These are phyloP conservation scores for Speleostelium caveatum DNA, from an alignment of 78 protist genomes.

Conservation along the genomic window DNA sequence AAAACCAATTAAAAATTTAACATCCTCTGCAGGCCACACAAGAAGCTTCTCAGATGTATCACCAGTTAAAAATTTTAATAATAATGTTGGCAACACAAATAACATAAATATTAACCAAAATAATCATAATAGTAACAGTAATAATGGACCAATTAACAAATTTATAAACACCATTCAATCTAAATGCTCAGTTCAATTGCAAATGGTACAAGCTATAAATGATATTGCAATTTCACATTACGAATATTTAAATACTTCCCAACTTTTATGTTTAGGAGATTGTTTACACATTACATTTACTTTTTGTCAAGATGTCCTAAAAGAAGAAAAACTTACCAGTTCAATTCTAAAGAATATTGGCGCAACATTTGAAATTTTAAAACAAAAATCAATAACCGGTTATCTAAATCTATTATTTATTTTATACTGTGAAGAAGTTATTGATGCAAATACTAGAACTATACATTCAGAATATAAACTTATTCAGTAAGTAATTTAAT, in stretches of 20 bases:
- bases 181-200: constrained; percentile 68
- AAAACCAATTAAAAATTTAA: too few relatives aligned
- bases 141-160: constrained; percentile 5
- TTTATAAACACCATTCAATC: constrained; percentile 34
- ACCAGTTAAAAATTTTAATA: neutral
- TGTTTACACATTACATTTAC: constrained; percentile 52
- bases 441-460: constrained; percentile 56
- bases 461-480: constrained; percentile 45
- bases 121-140: neutral
- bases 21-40: neutral
- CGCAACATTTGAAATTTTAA: constrained; percentile 35
- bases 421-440: constrained; percentile 36
- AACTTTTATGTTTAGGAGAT: constrained; percentile 58
- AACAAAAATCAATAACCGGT: constrained; percentile 57
- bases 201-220: constrained; percentile 79
- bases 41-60: neutral
- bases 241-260: constrained; percentile 66
- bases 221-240: constrained; percentile 83
- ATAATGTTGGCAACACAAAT: too few relatives aligned
- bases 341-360: constrained; percentile 5
- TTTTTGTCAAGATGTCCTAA: constrained; percentile 23
- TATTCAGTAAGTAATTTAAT: constrained; percentile 7
- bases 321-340: constrained; percentile 5
- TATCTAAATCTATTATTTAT: constrained; percentile 62
- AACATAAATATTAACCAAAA: neutral